Evolutionary conservation across 2,329 filamentous ascomycete species (phyloP).

Genomic region (Diaporthe eres): DNA sequence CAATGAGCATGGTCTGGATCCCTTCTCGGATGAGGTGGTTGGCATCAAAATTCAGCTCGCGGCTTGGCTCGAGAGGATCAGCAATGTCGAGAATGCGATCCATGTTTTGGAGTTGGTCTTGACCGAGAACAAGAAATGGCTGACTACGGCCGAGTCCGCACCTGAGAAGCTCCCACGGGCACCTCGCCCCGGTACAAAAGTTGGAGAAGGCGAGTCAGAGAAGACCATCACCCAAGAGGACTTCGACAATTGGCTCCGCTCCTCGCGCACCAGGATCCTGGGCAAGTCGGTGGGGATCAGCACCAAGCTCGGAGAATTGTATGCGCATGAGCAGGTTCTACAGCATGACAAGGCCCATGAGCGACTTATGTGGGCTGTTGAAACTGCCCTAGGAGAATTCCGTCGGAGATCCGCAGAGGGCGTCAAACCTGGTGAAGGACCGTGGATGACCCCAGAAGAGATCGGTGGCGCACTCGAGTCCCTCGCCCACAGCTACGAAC

Average conservation of each 20-base stretch:
- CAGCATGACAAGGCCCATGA: conserved; percentile 82
- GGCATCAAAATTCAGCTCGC: conserved; percentile 89
- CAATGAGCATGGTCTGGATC: conserved; percentile 82
- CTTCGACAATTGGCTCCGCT: conserved; percentile 59
- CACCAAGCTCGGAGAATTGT: conserved; percentile 88
- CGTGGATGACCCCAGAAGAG: conserved; percentile 79
- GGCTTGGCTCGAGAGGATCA: conserved; percentile 82
- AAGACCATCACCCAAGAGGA: conserved; percentile 39
- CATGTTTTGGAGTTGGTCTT: conserved; percentile 84
- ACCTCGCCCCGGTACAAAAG: conserved; percentile 38
- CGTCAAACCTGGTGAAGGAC: conserved; percentile 77
- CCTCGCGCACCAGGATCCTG: conserved; percentile 73
- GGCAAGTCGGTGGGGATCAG: conserved; percentile 81
- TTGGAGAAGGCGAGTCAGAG: conserved; percentile 50
- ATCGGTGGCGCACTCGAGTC: conserved; percentile 82
- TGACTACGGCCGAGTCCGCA: conserved; percentile 66
- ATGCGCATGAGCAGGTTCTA: conserved; percentile 81
- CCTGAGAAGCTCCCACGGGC: conserved; percentile 49
- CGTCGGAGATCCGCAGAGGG: conserved; percentile 76
- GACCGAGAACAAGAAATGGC: conserved; percentile 76
- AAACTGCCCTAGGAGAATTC: conserved; percentile 82
- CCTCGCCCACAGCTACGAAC: conserved; percentile 82
- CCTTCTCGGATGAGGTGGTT: conserved; percentile 90
- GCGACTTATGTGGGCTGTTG: conserved; percentile 83
- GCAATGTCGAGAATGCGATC: conserved; percentile 78